Conservation (phyloP, 495 filamentous ascomycete species). For the Mytilinidion resinicola region DNA sequence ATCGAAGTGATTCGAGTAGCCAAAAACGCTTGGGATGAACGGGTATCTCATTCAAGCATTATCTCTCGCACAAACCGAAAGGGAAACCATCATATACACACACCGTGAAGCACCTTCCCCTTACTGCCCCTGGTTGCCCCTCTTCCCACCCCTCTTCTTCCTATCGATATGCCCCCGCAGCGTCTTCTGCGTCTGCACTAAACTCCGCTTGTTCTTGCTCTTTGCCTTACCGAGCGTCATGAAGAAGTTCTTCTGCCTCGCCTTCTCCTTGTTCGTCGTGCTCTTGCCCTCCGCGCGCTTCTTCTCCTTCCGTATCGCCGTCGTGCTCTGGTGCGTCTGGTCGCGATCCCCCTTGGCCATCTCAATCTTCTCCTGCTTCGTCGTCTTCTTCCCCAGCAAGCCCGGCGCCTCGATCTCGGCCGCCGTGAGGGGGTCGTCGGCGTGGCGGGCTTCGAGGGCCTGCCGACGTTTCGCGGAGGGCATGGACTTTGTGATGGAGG, state of each 20-base stretch:
- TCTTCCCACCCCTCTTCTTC: conserved; percentile 75
- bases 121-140: conserved; percentile 50
- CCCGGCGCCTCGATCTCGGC: conserved; percentile 73
- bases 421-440: conserved; percentile 78
- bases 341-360: conserved; percentile 69
- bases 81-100: too few relatives aligned
- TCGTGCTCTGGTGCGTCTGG: conserved; percentile 71
- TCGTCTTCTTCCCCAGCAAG: conserved; percentile 62
- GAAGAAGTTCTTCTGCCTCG: conserved; percentile 90
- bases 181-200: conserved; percentile 71
- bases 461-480: conserved; percentile 42
- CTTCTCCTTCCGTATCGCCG: conserved; percentile 72
- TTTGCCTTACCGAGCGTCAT: conserved; percentile 97
- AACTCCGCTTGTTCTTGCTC: conserved; percentile 84
- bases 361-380: conserved; percentile 74
- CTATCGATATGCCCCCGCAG: conserved; percentile 77
- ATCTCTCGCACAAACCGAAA: too few relatives aligned
- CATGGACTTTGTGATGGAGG: conserved; percentile 58
- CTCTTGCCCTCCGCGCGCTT: conserved; percentile 86
- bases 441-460: conserved; percentile 49
- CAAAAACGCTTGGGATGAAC: too few relatives aligned
- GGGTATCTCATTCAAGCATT: too few relatives aligned
- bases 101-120: too few relatives aligned
- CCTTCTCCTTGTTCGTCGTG: conserved; percentile 97
- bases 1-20: too few relatives aligned